phyloP scores from a whole-genome alignment of 345 rosid species.

The Acer yangbiense region DNA sequence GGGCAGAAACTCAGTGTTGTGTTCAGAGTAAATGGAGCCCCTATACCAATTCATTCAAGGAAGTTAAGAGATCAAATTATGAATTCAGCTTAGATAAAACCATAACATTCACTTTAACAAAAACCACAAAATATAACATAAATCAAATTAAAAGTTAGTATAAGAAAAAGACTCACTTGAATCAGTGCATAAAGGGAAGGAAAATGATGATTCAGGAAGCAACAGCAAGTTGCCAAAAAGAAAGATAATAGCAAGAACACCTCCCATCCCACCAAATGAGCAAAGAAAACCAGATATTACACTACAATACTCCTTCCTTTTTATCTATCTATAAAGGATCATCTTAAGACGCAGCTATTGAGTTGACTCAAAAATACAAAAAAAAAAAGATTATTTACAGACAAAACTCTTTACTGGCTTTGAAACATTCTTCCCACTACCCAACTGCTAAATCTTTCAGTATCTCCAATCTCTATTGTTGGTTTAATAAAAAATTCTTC shows the following conservation, averaged over 20 bases:
- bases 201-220: constrained; percentile 45
- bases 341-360: constrained; percentile 21
- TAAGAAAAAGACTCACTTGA: constrained; percentile 48
- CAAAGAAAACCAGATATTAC: constrained; percentile 9
- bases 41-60: constrained; percentile 37
- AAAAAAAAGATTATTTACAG: background rate
- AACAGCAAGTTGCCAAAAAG: constrained; percentile 40
- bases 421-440: constrained; percentile 32
- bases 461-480: too few species aligned
- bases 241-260: constrained; percentile 36
- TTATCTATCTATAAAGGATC: constrained; percentile 25
- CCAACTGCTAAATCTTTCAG: constrained; percentile 21
- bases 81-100: constrained; percentile 12
- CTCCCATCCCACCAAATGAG: constrained; percentile 40
- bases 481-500: too few species aligned
- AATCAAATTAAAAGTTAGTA: background rate
- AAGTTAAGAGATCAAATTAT: background rate
- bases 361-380: constrained; percentile 18
- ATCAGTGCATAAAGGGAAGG: constrained; percentile 61
- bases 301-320: constrained; percentile 9
- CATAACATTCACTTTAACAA: background rate
- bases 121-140: constrained; percentile 1
- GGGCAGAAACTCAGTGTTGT: constrained; percentile 72
- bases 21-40: constrained; percentile 60
- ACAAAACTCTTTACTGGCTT: constrained; percentile 14